Base-by-base conservation (phyloP, 2,329 filamentous ascomycete genomes). In the Biscogniauxia mediterranea region DNA sequence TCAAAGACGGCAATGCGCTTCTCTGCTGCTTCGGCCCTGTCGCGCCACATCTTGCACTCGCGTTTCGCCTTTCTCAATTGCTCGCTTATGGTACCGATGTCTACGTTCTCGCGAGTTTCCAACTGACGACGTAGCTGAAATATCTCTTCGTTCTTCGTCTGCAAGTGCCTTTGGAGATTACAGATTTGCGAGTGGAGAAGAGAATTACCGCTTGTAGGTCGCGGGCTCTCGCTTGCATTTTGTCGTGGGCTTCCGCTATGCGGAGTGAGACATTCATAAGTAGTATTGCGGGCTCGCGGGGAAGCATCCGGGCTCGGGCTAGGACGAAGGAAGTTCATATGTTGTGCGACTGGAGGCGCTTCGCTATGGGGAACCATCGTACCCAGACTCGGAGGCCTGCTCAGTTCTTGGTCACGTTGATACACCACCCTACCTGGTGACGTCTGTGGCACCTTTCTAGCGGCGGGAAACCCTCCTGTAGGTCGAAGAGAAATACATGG, bases 1-100 rank as follows among this genome's bases (percentile, higher is more conserved):
- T 84, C 78, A 61, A 83, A 79, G 23, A 80, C 77, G 3, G 77
- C 75, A 19, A 87, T 69, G 55, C 81, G 77, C 62, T 74, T 78
- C 74, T 89, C 85, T 0, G 85, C 85, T 3, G 78, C 76, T 67
- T 85, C 79, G 0, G 86, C 86, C 32, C 84, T 76, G 32, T 77
- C 78, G 64, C 77, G 81, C 86, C 86, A 89, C 63, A 74, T 77
- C 28, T 74, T 68, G 38, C 75, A 70, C 54, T 84, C 81, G 38
- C 74, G 70, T 56, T 76, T 78, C 3, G 77, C 71, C 20, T 75
- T 73, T 20, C 79, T 72, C 52, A 88, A 68, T 64, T 83, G 77
- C 64, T 84, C 80, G 57, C 78, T 79, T 57, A 86, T 67, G 4
- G 76, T 77, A 1, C 79, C 79, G 17, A 81, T 68, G 52, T 81